Evolutionary conservation across 805 yeast genomes (phyloP).

Genomic region (Candida endomychidarum): DNA sequence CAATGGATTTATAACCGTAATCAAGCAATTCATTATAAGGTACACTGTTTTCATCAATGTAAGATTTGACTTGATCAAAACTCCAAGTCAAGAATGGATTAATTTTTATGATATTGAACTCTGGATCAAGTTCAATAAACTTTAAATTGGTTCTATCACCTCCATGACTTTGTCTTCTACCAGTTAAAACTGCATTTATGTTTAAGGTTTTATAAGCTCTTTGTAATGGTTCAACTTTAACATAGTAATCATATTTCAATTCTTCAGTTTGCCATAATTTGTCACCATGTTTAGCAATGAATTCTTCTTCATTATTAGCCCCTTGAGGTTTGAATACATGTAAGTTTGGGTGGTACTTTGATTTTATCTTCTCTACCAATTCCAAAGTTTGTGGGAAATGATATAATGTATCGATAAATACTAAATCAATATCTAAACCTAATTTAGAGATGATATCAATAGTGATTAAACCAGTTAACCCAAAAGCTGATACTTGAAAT

Average conservation of each 20-base stretch:
- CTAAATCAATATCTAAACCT: slow-evolving; percentile 52
- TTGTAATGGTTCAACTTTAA: slow-evolving; percentile 89
- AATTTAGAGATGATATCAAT: slow-evolving; percentile 71
- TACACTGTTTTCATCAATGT: slow-evolving; percentile 68
- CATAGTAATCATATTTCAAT: slow-evolving; percentile 75
- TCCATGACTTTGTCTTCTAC: slow-evolving; percentile 88
- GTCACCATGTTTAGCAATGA: slow-evolving; percentile 67
- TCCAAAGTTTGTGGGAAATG: slow-evolving; percentile 94
- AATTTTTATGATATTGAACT: slow-evolving; percentile 73
- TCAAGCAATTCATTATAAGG: slow-evolving; percentile 86
- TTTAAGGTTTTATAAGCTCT: slow-evolving; percentile 73
- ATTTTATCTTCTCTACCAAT: slow-evolving; percentile 58
- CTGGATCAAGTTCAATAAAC: slow-evolving; percentile 72
- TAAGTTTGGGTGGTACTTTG: slow-evolving; percentile 54
- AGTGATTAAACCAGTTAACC: slow-evolving; percentile 87
- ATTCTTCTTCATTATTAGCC: slow-evolving; percentile 57
- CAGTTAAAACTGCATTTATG: slow-evolving; percentile 87
- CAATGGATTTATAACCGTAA: slow-evolving; percentile 85
- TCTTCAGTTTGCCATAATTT: slow-evolving; percentile 84
- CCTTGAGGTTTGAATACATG: slow-evolving; percentile 69
- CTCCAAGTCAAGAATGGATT: slow-evolving; percentile 88
- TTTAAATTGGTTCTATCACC: slow-evolving; percentile 72
- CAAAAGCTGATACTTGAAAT: slow-evolving; percentile 93
- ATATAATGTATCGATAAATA: slow-evolving; percentile 86
- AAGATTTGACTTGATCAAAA: slow-evolving; percentile 66